These are phyloP conservation scores for Ceratobasidium theobromae DNA, from an alignment of 1,284 basidiomycete genomes.

Conservation along the genomic window DNA sequence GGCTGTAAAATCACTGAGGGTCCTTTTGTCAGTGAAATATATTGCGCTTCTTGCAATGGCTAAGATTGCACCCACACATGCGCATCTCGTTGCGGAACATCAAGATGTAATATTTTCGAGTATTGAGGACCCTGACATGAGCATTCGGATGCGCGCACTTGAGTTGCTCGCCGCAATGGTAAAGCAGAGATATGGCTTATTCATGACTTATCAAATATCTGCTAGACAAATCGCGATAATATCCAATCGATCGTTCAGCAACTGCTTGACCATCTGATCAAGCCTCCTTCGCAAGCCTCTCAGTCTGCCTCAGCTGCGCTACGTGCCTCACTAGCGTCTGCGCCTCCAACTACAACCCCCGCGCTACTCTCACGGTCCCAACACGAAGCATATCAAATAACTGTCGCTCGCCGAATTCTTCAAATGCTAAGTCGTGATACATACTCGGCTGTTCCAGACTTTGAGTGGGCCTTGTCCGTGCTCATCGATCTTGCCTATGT, in stretches of 20 bases:
- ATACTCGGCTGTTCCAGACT: conserved; percentile 87
- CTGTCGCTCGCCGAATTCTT: conserved; percentile 80
- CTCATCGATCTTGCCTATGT: conserved; percentile 88
- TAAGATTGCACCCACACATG: conserved; percentile 92
- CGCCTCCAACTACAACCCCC: conserved; percentile 47
- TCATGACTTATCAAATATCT: conserved; percentile 30
- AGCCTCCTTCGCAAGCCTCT: conserved; percentile 49
- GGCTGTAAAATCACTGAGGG: conserved; percentile 28
- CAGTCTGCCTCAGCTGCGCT: conserved; percentile 47
- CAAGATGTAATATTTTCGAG: conserved; percentile 90
- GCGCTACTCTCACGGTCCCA: conserved; percentile 56
- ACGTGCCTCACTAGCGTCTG: conserved; percentile 47
- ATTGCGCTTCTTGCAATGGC: conserved; percentile 93
- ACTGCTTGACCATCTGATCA: conserved; percentile 80
- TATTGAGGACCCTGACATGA: conserved; percentile 91
- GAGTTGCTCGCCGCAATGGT: conserved; percentile 95
- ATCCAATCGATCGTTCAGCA: conserved; percentile 87
- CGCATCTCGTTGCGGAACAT: conserved; percentile 88
- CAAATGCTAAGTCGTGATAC: conserved; percentile 77
- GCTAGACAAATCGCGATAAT: conserved; percentile 76
- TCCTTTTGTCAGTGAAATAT: conserved; percentile 74
- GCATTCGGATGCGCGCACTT: conserved; percentile 91
- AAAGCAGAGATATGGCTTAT: conserved; percentile 38
- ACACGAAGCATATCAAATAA: conserved; percentile 75
- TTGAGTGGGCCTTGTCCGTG: conserved; percentile 96